Base-by-base conservation (phyloP, 768 basidiomycete genomes). In the Lactarius evosmus region DNA sequence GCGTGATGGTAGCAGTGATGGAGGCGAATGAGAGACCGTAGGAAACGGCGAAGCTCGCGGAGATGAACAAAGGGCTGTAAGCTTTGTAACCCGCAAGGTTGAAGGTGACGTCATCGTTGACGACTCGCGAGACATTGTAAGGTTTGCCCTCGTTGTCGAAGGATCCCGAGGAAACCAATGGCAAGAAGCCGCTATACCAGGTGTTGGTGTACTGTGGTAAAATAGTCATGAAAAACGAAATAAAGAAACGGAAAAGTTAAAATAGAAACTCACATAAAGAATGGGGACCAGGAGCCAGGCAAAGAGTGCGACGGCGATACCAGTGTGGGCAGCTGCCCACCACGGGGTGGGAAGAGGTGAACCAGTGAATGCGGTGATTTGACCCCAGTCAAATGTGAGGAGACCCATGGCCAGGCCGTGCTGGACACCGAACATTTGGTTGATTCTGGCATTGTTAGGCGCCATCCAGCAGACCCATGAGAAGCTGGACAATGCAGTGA, bases 311-410 rank as follows among this genome's bases (percentile, higher is more conserved):
- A 95, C 51, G 38, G 93, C 83, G 75, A 98, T 95, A 7, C 93
- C 93, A 36, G 80, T 69, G 73, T 98, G 94, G 25, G 88, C 90
- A 73, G 92, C 84, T 3, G 95, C 95, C 96, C 96, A 98, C 96
- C 96, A 65, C 6, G 63, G 63, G 2, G 38, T 33, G 14, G 53
- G 19, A 25, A 65, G 63, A 19, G 90, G 89, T 34, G 84, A 84
- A 6, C 82, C 83, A 60, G 85, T 81, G 81, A 82, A 90, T 14
- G 58, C 54, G 12, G 81, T 69, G 55, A 91, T 85, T 71, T 91
- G 83, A 12, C 75, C 81, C 95, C 95, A 98, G 75, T 98, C 95
- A 73, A 97, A 97, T 1, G 94, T 96, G 63, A 98, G 73, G 61
- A 89, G 71, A 68, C 86, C 84, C 87, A 91, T 90, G n/a, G 72